Conservation (phyloP, 305 asterid genomes). For the Fraxinus platypoda region DNA sequence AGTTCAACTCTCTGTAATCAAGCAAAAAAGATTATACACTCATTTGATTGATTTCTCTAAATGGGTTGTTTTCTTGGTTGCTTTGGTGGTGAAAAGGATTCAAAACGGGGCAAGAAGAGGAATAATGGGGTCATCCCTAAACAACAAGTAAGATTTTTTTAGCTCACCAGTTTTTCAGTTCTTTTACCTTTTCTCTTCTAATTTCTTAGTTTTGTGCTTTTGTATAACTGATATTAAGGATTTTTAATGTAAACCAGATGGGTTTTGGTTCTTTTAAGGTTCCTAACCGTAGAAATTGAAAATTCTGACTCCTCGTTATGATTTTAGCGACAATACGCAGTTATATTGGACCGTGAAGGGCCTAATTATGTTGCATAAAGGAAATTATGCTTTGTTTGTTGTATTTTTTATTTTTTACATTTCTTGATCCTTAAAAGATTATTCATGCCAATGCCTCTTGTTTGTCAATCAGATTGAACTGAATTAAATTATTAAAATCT, state of each 20-base stretch:
- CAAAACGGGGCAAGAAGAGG: slow-evolving; percentile 43
- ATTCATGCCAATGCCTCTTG: neutral
- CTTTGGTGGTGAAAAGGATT: slow-evolving; percentile 50
- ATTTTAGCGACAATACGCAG: neutral
- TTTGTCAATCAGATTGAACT: slow-evolving; percentile 17
- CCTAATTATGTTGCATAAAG: neutral
- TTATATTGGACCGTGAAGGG: neutral
- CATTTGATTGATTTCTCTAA: neutral
- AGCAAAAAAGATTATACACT: neutral
- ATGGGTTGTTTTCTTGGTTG: slow-evolving; percentile 70
- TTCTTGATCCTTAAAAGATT: neutral
- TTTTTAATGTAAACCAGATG: no score
- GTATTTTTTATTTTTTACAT: neutral
- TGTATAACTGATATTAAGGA: no score
- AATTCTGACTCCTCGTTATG: neutral
- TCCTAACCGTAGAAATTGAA: neutral
- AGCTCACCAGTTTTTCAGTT: slow-evolving; percentile 10
- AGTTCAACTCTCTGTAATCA: slow-evolving; percentile 12
- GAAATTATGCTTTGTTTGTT: neutral
- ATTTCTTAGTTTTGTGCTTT: no score
- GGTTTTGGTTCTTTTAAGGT: no score
- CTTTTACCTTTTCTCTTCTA: neutral
- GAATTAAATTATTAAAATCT: slow-evolving; percentile 2
- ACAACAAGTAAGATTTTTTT: slow-evolving; percentile 31
- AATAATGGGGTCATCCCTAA: slow-evolving; percentile 39